Base-by-base conservation (phyloP, 257 asterid species). In the Plectranthus barbatus region DNA sequence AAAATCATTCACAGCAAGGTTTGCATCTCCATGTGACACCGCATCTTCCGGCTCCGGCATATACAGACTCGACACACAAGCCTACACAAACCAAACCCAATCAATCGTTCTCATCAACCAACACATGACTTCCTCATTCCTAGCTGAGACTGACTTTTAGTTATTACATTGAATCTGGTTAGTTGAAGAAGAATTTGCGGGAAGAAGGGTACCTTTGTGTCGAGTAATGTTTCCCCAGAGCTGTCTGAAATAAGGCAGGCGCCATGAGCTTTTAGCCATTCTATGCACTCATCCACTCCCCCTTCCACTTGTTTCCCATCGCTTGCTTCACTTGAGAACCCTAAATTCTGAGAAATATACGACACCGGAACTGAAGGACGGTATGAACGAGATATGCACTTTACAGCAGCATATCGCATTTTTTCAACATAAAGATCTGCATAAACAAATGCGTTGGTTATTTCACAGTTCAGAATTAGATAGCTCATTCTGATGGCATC, bases 1-100 rank as follows among this genome's bases (percentile, higher is more conserved):
- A 72, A 93, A 93, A 75, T 93, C 96, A 59, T 86, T 78, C 26
- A 87, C 97, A 14, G 97, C 99, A 24, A 90, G 97, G 70, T 59
- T 83, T 48, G 97, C 86, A 78, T 93, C 99, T 57, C 99, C 99
- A 60, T 93, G 99, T 4, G 97, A 58, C 18, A 92, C 99, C 4
- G 97, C 99, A 64, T 92, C 99, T 68, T 92, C 99, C 49, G 97
- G 97, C 61, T 89, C 99, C 3, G 99, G 99, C 94, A 92, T 87
- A 76, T 34, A 86, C 20, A 92, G 90, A 73, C 70, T 90, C 33
- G 86, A 72, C 60, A 70, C 80, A 52, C 95, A 83, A 67, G 84
- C 86, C 99, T 93, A 77, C 56, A 57, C 66, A 68, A 44, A 66
- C 66, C 56, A 67, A 52, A 62, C 20, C 4, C 31, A 26, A 26